Base-by-base conservation (phyloP, 768 basidiomycete genomes). In the Amanita fuliginea region DNA sequence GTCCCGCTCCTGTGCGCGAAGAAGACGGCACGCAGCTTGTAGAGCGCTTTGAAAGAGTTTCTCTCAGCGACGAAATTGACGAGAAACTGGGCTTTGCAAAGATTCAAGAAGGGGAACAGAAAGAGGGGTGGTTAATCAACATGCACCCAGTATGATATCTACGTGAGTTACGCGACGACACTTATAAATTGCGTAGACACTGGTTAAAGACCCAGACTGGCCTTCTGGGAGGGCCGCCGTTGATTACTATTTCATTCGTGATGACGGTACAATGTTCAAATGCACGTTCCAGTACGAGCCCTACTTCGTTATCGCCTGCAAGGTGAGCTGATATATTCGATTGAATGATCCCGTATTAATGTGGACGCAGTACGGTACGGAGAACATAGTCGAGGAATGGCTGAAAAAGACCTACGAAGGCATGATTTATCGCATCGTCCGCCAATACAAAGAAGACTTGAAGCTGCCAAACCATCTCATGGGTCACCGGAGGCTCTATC, bases 191-290 rank as follows among this genome's bases (percentile, higher is more conserved):
- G 8, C 56, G 19, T 21, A 96, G 85, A 96, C 92, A 1, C 67
- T 95, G 7, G 66, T 96, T 13, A 88, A 90, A 63, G 92, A 94
- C 59, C 68, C 91, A 5, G 83, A 88, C 37, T 83, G 83, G 72
- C 78, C 88, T 4, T 78, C 78, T 7, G 96, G 94, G 16, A 81
- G 79, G 56, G 83, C 91, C 2, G 96, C 86, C 6, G 94, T 99
- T 10, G 93, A 99, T 57, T 95, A 81, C 57, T 98, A 95, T 63
- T 98, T 99, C 60, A 91, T 99, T 55, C 83, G 97, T 68, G 94
- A 97, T 59, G 93, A 98, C 52, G 96, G 96, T 4, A 80, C 79
- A 21, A 88, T 88, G 82, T 98, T 99, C 76, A 99, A 98, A 65
- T 83, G 80, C 56, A 98, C 95, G 4, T 73, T 86, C 54, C 76